Conservation (phyloP, 495 filamentous ascomycete species). For the Aspergillus indologenus region DNA sequence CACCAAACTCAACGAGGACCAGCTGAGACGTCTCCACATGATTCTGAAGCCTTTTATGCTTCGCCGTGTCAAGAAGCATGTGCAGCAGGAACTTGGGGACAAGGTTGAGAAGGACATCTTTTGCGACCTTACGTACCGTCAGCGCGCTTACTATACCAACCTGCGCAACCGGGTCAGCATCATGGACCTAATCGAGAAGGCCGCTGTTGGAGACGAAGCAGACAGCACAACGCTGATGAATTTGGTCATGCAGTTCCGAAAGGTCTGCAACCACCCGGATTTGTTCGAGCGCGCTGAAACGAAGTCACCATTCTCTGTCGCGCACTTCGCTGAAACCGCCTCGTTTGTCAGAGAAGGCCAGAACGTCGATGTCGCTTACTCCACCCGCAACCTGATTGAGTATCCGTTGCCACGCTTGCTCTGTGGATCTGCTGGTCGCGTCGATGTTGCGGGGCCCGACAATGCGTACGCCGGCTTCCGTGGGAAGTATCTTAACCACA, state of each 20-base stretch:
- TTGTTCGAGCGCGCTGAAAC: constrained; percentile 94
- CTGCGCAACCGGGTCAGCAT: constrained; percentile 95
- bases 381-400: constrained; percentile 79
- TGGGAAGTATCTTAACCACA: constrained; percentile 65
- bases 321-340: constrained; percentile 86
- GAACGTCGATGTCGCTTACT: constrained; percentile 78
- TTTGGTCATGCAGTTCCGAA: constrained; percentile 98
- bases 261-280: constrained; percentile 98
- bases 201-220: constrained; percentile 86
- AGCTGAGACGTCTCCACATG: constrained; percentile 95
- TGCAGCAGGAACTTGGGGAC: constrained; percentile 96
- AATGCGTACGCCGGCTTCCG: constrained; percentile 75
- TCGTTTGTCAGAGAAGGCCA: constrained; percentile 88
- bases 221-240: constrained; percentile 98
- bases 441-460: constrained; percentile 71
- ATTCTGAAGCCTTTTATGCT: constrained; percentile 99
- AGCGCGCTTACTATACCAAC: constrained; percentile 89
- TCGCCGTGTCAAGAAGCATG: constrained; percentile 97
- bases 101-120: constrained; percentile 97
- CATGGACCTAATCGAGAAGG: constrained; percentile 98
- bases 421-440: constrained; percentile 68
- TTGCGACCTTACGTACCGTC: constrained; percentile 95
- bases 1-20: constrained; percentile 96
- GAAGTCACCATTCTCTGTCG: constrained; percentile 76
- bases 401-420: constrained; percentile 78